Conservation (phyloP, 2,329 filamentous ascomycete genomes). For the Pezicula neosporulosa region DNA sequence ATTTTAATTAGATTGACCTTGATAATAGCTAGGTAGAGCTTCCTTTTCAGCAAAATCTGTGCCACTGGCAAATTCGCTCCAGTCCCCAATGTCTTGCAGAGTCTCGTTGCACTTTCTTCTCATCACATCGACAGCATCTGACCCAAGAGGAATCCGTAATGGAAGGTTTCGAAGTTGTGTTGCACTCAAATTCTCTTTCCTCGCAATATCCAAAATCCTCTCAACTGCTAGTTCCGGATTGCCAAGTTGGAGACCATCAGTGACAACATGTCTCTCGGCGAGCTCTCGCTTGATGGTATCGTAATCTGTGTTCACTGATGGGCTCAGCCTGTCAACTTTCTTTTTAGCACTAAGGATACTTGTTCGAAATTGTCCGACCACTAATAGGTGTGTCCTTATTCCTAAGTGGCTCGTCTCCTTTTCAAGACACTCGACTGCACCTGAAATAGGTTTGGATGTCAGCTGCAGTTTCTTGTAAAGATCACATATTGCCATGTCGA, state of each 20-base stretch:
- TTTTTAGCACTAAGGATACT: constrained; percentile 29
- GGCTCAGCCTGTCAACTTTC: background rate
- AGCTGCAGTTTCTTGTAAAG: background rate
- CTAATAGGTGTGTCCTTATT: constrained; percentile 25
- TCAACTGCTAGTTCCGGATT: constrained; percentile 34
- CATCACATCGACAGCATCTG: constrained; percentile 28
- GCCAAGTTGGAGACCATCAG: constrained; percentile 32
- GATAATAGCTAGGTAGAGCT: background rate
- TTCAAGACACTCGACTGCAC: background rate
- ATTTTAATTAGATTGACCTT: background rate
- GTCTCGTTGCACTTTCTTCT: constrained; percentile 17
- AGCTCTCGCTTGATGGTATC: background rate
- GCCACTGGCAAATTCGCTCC: constrained; percentile 8
- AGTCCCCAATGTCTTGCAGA: constrained; percentile 2
- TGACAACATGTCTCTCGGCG: constrained; percentile 13
- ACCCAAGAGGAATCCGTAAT: constrained; percentile 30
- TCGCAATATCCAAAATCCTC: constrained; percentile 33
- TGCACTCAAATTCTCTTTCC: constrained; percentile 26
- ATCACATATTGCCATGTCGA: background rate
- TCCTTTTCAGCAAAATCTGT: constrained; percentile 4
- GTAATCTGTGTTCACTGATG: background rate
- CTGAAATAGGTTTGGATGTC: background rate
- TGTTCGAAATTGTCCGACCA: constrained; percentile 47
- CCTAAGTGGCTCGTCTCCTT: background rate
- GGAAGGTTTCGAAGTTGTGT: constrained; percentile 20